Conservation (phyloP, 805 yeast species). For the Candida gorgasii region DNA sequence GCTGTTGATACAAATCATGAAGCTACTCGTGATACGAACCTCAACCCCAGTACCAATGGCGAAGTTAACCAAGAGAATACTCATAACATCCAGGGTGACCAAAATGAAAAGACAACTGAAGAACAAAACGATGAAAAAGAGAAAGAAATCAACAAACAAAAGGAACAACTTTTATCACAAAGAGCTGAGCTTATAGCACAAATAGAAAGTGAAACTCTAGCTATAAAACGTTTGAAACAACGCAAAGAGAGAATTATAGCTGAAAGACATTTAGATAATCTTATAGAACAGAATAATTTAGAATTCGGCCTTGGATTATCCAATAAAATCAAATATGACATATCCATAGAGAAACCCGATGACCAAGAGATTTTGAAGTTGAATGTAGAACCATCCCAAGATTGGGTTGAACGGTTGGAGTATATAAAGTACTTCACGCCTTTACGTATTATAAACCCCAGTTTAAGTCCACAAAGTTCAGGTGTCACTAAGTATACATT, state of each 20-base stretch:
- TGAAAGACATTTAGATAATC: slow-evolving; percentile 18
- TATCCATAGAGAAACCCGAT: slow-evolving; percentile 17
- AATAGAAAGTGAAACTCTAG: slow-evolving; percentile 18
- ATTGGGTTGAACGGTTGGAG: slow-evolving; percentile 30
- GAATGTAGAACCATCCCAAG: slow-evolving; percentile 36
- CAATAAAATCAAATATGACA: slow-evolving; percentile 1
- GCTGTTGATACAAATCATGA: background rate
- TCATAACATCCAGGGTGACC: too few species aligned
- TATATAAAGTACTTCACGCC: slow-evolving; percentile 23
- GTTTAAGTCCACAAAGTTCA: background rate
- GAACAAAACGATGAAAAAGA: background rate
- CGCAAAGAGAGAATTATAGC: slow-evolving; percentile 13
- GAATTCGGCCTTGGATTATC: slow-evolving; percentile 12
- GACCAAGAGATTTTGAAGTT: slow-evolving; percentile 23
- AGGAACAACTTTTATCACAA: slow-evolving; percentile 21
- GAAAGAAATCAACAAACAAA: slow-evolving; percentile 7
- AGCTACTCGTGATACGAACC: background rate
- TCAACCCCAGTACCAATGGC: too few species aligned
- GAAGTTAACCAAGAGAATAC: too few species aligned
- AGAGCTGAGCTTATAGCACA: slow-evolving; percentile 18
- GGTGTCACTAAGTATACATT: slow-evolving; percentile 3
- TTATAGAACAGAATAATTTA: slow-evolving; percentile 22
- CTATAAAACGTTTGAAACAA: slow-evolving; percentile 13
- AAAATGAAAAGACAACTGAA: too few species aligned
- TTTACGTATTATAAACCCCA: background rate